Evolutionary conservation across 345 rosid genomes (phyloP), one percentile per base, ranked within the genome.

Genomic region (Hypericum androsaemum): DNA sequence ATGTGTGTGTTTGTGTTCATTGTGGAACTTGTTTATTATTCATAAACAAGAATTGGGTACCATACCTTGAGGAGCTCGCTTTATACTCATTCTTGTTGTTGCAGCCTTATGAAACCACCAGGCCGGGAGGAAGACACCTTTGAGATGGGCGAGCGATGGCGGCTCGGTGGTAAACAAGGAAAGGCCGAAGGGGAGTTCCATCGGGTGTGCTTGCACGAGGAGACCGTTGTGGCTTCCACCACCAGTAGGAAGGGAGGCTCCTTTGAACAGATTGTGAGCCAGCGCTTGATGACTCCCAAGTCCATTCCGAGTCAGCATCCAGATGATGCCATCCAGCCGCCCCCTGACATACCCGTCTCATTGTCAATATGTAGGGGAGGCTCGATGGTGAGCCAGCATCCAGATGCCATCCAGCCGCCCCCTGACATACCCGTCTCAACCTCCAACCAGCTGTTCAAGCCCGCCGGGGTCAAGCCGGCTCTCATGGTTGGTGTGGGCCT

Each of bases 131-230:
- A 48, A 8, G 63, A 53, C 11, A 52, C 50, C 12, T 10, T 50
- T 1, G 71, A 65, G 40, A 75, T 75, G 7, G 80, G 80, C 8
- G 76, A 74, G 6, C 74, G 80, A 9, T 75, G 80, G 80, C 76
- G 71, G 45, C 39, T 75, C 15, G 80, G 76, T 0, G 71, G 57
- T 16, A 64, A 37, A 55, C 12, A 41, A 28, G 64, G 70, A 6
- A 64, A 46, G 17, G 62, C 59, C 37, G 78, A 73, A 37, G 68
- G 56, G 35, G 69, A 69, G 50, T 32, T 62, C 15, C 65, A 60
- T 22, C 71, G 74, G 53, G 54, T 75, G 36, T 75, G 68, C 38
- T 53, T 75, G 58, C 75, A 67, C 49, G 73, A 56, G 47, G 76
- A 68, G 37, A n/a, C n/a, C n/a, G 63, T 69, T 15, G 15, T 15